Evolutionary conservation across 352 stramenopile genomes (phyloP), one percentile per base, ranked within the genome.

Genomic region (Globisporangium ultimum): DNA sequence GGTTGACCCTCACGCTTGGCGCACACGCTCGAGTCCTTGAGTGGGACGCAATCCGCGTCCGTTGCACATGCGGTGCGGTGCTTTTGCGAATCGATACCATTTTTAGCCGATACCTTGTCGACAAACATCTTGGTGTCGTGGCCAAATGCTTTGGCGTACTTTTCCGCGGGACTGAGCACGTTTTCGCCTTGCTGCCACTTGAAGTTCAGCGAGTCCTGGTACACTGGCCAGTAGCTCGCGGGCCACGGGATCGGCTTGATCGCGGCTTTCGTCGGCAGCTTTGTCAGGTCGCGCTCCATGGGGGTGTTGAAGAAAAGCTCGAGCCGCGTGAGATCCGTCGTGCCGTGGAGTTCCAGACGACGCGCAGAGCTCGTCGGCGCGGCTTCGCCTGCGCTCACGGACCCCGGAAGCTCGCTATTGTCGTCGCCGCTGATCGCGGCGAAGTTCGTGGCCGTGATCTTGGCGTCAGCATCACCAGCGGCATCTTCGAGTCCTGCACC

Each of bases 151-250:
- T 43, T 63, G 13, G 72, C 77, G 61, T 87, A 87, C 63, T 83
- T 83, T 47, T 84, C 74, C 0, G 74, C 63, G 8, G 77, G 64
- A 52, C 77, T 83, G 17, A 63, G 62, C 40, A 67, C 56, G 24
- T 50, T 55, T 21, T 74, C 70, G 13, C 63, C 58, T 3, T 56
- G 40, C 48, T 67, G 40, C 78, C 78, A 90, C 32, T 55, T 51
- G 61, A 77, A 80, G 52, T 88, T 88, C 60, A 90, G 81, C 43
- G 76, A 78, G 65, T 90, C 79, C 17, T 70, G 65, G 56, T 74
- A 87, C 49, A 74, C 55, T 1, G 80, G 78, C 80, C 80, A 91
- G 64, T 89, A 91, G 66, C 80, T 89, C 47, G 68, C 71, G 1
- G 80, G 78, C 80, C 80, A 91, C 46, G 77, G 70, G 53, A 81